Evolutionary conservation across 2,329 filamentous ascomycete genomes (phyloP), one percentile per base, ranked within the genome.

Genomic region (Colletotrichum cordylinicola): DNA sequence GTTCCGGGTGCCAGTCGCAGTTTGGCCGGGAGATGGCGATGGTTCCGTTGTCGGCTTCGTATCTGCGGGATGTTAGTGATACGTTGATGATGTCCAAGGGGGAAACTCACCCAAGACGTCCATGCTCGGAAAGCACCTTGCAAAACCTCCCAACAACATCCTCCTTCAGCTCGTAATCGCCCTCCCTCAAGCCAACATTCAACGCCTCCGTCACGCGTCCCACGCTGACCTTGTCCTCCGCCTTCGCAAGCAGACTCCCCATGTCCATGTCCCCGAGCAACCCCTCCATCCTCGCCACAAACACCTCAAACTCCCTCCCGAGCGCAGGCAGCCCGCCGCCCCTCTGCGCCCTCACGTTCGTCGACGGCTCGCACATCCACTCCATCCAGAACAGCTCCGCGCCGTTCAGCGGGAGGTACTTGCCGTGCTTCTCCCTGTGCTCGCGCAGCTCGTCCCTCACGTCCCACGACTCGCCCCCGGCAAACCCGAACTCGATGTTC

Each of bases 281-380:
- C 64, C 78, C 79, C 77, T 82, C 78, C 62, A 86, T 76, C 16
- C 83, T 79, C 15, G 75, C 77, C 4, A 80, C 80, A 75, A 86
- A 86, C 24, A 81, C 78, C 16, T 79, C 78, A 70, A 82, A 85
- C 18, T 48, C 27, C 35, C 52, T 21, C 15, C 64, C 67, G 5
- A 72, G 27, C 13, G 69, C 15, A 10, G 75, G 70, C 67, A 78
- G 64, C 18, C 75, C 70, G 52, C 55, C 55, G 56, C 60, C 37
- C 29, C 79, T 67, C 77, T 82, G 80, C n/a, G 48, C 67, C 27
- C 74, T 68, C 55, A 80, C 78, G 21, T 78, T 79, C 24, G 81
- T 79, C 24, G 77, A 78, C 27, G 75, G 72, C 8, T 62, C 69
- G 37, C 60, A 71, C 39, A 78, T 35, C 21, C 72, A 76, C 13